Base-by-base conservation (phyloP, 345 rosid species). In the Gossypium arboreum region DNA sequence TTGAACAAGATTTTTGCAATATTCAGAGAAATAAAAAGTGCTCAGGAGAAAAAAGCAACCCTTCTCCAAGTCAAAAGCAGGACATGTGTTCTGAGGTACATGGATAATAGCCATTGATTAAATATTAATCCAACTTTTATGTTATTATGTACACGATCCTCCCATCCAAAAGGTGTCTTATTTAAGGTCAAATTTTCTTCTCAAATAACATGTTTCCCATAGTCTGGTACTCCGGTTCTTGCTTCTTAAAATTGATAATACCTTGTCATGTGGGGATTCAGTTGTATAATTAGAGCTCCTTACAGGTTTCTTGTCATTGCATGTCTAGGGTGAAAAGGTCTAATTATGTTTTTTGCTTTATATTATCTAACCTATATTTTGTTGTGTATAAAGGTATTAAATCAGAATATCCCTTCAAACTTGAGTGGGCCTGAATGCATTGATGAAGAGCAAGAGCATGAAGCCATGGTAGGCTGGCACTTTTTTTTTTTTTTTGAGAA, bases 11-110 rank as follows among this genome's bases (percentile, higher is more conserved):
- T 27, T 20, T 57, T 57, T 51, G 27, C 12, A 18, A 20, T 5
- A 45, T 73, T 57, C 22, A 73, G 75, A 22, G 13, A 12, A 73
- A 73, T 72, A 25, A 34, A 13, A 50, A 15, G 27, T 57, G 41
- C 22, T 43, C 24, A 25, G 29, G 44, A 47, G 68, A 73, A 61
- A 60, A 17, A 17, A 56, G 25, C 27, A 12, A 45, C 18, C 41
- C 29, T 73, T 3, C 22, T 41, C 65, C 18, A 57, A 61, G 34
- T 2, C 47, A 60, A 54, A 54, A 59, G 20, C 39, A 47, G 25
- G 45, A 17, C 25, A 47, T 25, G 15, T 61, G 50, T 62, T 61
- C 69, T 73, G 44, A 73, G 68, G 69, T 73, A 48, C 48, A 9
- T 24, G 12, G 15, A 16, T 48, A 4, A 16, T 29, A 60, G 39